Evolutionary conservation across 768 basidiomycete species (phyloP).

Genomic region (Psilocybe cyanescens): DNA sequence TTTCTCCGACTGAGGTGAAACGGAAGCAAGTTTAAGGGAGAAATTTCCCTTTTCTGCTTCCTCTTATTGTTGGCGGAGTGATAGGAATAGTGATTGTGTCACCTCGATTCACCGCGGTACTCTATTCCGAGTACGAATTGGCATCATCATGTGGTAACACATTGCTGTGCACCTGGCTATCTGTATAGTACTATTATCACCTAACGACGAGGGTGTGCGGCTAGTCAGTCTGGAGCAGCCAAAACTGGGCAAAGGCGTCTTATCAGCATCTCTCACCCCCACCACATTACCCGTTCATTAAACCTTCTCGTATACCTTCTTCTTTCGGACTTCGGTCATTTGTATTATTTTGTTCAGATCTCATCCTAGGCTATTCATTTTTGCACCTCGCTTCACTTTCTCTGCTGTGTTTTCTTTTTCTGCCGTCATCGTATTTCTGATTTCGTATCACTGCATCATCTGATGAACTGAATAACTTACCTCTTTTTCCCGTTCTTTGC

Average conservation of each 20-base stretch:
- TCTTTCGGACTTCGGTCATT: background rate
- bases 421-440: constrained; percentile 6
- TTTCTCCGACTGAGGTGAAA: background rate
- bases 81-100: background rate
- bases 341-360: background rate
- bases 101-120: background rate
- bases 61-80: background rate
- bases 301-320: background rate
- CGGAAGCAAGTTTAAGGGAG: background rate
- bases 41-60: too few species aligned
- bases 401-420: background rate
- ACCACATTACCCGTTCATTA: background rate
- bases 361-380: background rate
- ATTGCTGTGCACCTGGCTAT: constrained; percentile 2
- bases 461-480: constrained; percentile 1
- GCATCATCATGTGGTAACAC: constrained; percentile 2
- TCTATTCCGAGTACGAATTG: background rate
- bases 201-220: background rate
- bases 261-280: background rate
- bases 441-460: background rate
- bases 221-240: background rate
- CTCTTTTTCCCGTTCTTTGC: background rate
- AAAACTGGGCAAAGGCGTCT: background rate
- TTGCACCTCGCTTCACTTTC: background rate
- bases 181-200: background rate